phyloP scores from a whole-genome alignment of 2,329 filamentous ascomycete genomes.

The Paracoccidioides brasiliensis region DNA sequence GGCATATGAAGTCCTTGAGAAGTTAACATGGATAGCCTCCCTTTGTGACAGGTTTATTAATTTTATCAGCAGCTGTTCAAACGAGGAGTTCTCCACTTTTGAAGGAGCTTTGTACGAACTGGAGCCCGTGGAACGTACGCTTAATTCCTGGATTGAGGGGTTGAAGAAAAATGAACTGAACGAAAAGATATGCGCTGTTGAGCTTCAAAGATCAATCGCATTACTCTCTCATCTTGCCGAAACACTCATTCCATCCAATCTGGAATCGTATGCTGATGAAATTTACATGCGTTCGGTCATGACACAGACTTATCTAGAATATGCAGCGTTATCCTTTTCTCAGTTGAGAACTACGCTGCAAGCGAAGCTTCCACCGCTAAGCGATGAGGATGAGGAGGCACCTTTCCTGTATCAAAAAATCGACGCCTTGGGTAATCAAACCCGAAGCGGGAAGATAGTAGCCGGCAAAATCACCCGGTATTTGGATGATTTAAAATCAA shows the following conservation, averaged over 20 bases:
- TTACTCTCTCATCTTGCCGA: constrained; percentile 78
- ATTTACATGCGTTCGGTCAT: constrained; percentile 63
- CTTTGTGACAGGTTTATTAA: constrained; percentile 78
- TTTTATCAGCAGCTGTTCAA: constrained; percentile 63
- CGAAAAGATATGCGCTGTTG: constrained; percentile 66
- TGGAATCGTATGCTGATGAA: constrained; percentile 65
- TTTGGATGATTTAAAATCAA: constrained; percentile 61
- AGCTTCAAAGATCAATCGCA: constrained; percentile 71
- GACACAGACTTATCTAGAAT: constrained; percentile 72
- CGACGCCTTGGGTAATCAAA: constrained; percentile 59
- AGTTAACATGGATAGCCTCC: constrained; percentile 67
- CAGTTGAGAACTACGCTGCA: constrained; percentile 55
- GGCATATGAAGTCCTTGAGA: constrained; percentile 70
- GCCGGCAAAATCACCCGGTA: constrained; percentile 65
- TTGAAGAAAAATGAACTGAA: constrained; percentile 74
- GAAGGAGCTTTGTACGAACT: constrained; percentile 74
- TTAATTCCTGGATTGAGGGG: constrained; percentile 80
- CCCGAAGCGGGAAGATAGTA: constrained; percentile 71
- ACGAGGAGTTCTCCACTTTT: constrained; percentile 65
- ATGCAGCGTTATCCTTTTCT: constrained; percentile 53
- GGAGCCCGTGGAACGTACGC: constrained; percentile 75
- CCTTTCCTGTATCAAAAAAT: constrained; percentile 56
- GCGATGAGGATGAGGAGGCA: constrained; percentile 57
- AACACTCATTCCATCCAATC: constrained; percentile 57
- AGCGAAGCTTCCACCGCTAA: constrained; percentile 44